Evolutionary conservation across 1,284 basidiomycete species (phyloP), one percentile per base, ranked within the genome.

Genomic region (Ganoderma lingzhi): DNA sequence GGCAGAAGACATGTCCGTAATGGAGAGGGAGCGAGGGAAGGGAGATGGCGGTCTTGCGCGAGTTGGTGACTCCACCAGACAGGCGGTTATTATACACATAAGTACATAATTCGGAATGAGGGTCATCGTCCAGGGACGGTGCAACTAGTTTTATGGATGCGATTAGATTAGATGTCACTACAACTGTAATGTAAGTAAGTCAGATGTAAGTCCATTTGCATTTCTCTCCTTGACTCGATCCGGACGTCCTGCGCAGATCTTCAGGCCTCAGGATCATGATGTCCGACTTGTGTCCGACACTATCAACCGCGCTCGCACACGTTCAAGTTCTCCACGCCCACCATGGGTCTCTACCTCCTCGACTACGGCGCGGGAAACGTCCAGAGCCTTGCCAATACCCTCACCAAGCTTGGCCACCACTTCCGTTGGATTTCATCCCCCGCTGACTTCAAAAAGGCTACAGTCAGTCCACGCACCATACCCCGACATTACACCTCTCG

Each of bases 301-400:
- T 6, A 12, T 42, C 39, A 39, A 39, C 59, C 12, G 14, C 37
- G n/a, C 39, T 37, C 23, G 23, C 23, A 23, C 23, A 23, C 23
- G 23, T 23, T n/a, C 35, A 59, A 6, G 35, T 51, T 28, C 23
- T 28, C 48, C 62, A 60, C 65, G 58, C 59, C 65, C 66, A 55
- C 74, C 69, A 92, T 92, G 90, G 85, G 83, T 67, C 90, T 97
- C 73, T 98, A 92, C 82, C 88, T 98, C 74, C 91, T 98, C 75
- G 97, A 98, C 81, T 98, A 98, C 79, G 96, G 96, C 78, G 97
- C 96, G 66, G 96, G 96, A 23, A 98, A 98, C 79, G 96, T 98
- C 60, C 91, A 94, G 80, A 95, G 93, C 78, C 90, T 98, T 66
- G 96, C 97, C 64, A 99, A 99, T 82, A 96, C 97, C 2, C 89